phyloP scores from a whole-genome alignment of 371 early-diverging fungal species.

The Funneliformis caledonium region DNA sequence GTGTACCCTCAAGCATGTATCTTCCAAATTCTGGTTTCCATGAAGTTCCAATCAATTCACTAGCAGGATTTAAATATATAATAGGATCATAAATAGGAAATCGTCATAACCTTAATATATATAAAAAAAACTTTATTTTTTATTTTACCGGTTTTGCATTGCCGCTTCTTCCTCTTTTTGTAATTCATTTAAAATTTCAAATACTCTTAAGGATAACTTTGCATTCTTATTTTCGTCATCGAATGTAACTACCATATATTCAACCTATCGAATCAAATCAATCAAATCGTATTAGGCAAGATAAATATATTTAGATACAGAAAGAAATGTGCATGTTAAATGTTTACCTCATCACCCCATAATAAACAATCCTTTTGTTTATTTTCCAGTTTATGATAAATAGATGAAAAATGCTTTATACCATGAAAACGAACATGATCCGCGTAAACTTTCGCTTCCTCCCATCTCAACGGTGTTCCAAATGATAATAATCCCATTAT shows the following conservation, averaged over 20 bases:
- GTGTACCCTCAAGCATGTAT: slow-evolving; percentile 96
- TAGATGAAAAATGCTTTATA: slow-evolving; percentile 90
- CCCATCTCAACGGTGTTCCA: slow-evolving; percentile 96
- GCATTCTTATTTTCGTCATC: slow-evolving; percentile 76
- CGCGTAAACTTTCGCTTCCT: slow-evolving; percentile 83
- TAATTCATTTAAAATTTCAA: slow-evolving; percentile 80
- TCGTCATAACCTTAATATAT: not conserved
- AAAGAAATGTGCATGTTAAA: not conserved
- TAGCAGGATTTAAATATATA: slow-evolving; percentile 25
- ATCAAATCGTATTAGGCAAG: not conserved
- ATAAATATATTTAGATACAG: not conserved
- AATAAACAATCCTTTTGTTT: slow-evolving; percentile 76
- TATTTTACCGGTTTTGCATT: slow-evolving; percentile 45
- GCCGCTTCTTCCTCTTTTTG: slow-evolving; percentile 75
- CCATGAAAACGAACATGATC: slow-evolving; percentile 92
- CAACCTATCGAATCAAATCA: slow-evolving; percentile 64
- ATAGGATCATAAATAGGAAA: not conserved
- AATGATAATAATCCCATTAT: slow-evolving; percentile 92
- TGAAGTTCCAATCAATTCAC: slow-evolving; percentile 56
- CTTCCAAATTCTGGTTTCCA: slow-evolving; percentile 98
- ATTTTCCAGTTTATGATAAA: slow-evolving; percentile 82
- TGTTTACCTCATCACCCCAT: slow-evolving; percentile 96
- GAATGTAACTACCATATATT: slow-evolving; percentile 87
- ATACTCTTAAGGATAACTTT: slow-evolving; percentile 80
- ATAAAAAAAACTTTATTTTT: slow-evolving; percentile 36